Evolutionary conservation across 2,329 filamentous ascomycete species (phyloP), one percentile per base, ranked within the genome.

Genomic region (Phialophora verrucosa): DNA sequence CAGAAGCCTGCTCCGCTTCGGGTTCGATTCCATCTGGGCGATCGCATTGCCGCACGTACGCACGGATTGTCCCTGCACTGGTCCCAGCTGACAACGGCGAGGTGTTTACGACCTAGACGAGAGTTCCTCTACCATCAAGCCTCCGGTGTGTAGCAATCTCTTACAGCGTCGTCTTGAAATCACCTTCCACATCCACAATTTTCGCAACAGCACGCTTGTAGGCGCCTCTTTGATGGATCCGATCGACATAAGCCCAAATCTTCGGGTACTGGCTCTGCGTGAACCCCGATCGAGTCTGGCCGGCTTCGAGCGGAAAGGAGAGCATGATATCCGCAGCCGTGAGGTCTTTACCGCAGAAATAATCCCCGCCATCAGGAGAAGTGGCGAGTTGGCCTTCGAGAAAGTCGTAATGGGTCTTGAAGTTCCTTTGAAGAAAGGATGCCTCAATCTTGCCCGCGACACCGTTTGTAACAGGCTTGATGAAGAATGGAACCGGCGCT

Each of bases 401-500:
- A 70, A 83, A 83, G 4, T 75, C 71, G 60, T 82, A 78, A 53
- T 83, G 78, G 5, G 75, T 74, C 11, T 77, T 73, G 17, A 82
- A 71, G 49, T 82, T 81, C 23, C 76, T 77, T 4, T 73, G 69
- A 17, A 83, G 69, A 68, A 78, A 83, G 4, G 72, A 72, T 4
- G 76, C 70, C 51, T 81, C 76, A 20, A 83, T 74, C 59, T 77
- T 77, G 42, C 76, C 75, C 7, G 84, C 84, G 23, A 91, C 83
- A 5, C 80, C 77, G 4, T 78, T 78, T 14, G 87, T 87, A 67
- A 91, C 82, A 2, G 88, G 88, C 69, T 85, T 88, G 74, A 91
- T 80, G 80, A 91, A 90, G 82, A 91, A 91, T 0, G 88, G 88
- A 0, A 89, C 83, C 0, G 85, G 82, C 0, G 85, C 79, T 25